Evolutionary conservation across 106 monocot genomes (phyloP), one percentile per base, ranked within the genome.

Genomic region (Dendrobium catenatum): DNA sequence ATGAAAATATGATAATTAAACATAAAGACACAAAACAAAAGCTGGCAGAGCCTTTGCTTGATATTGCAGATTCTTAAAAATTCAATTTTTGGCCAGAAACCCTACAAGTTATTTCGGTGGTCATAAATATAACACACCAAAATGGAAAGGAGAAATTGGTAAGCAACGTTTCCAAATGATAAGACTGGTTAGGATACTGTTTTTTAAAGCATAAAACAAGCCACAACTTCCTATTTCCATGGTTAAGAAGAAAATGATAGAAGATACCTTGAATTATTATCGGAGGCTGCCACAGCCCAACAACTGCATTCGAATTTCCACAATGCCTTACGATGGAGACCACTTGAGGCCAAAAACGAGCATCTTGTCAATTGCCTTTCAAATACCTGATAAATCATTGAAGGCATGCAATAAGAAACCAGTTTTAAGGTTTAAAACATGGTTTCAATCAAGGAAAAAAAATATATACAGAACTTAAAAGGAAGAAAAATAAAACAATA

Each of bases 251-350:
- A 55, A 49, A 72, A n/a, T 58, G 4, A 6, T 40, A 80, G 68
- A 81, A 72, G 44, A 83, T 77, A 94, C 94, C 88, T 78, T 79
- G 85, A 85, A 56, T 67, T 55, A 42, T 13, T 76, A 27, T 84
- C 19, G 11, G 83, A 83, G 72, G 64, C n/a, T 49, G 77, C 61
- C 43, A 66, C 54, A 46, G 78, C 51, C 26, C 48, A 49, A 87
- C 94, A 94, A 24, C 83, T 77, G 82, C 94, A 94, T 88, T 94
- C 94, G 59, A 79, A 79, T 68, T 84, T 91, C 94, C 94, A 94
- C 24, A 90, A 41, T 41, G 88, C 88, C 80, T 40, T 79, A 48
- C 17, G 83, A 55, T 94, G 91, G 84, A 94, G 86, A 42, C 88
- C 90, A 29, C 59, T 82, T 31, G 79, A 86, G 55, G 40, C 76